Conservation (phyloP, 345 rosid genomes). For the Cardamine occulta region DNA sequence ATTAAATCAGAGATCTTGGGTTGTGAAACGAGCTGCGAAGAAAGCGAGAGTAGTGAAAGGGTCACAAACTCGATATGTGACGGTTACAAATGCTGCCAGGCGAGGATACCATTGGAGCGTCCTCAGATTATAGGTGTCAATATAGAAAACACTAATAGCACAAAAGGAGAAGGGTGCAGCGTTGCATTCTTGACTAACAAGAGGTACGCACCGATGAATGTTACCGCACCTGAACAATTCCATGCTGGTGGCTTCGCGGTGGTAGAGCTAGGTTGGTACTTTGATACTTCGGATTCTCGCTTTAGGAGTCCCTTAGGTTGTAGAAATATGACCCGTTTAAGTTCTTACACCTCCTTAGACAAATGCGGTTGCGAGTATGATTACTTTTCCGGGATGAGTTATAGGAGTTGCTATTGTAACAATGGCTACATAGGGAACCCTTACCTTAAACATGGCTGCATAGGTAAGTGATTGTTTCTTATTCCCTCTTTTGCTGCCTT, state of each 20-base stretch:
- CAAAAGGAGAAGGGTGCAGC: conserved; percentile 16
- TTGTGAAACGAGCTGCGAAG: conserved; percentile 50
- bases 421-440: conserved; percentile 52
- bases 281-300: conserved; percentile 37
- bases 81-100: conserved; percentile 55
- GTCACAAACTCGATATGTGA: conserved; percentile 39
- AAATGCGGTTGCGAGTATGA: conserved; percentile 21
- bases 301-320: conserved; percentile 31
- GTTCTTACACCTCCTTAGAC: background rate
- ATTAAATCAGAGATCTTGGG: conserved; percentile 39
- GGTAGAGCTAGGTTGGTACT: conserved; percentile 48
- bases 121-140: conserved; percentile 3
- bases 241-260: conserved; percentile 16
- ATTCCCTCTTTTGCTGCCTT: background rate
- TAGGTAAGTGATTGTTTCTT: conserved; percentile 38
- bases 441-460: conserved; percentile 43
- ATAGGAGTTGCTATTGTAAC: conserved; percentile 43
- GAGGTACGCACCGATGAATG: conserved; percentile 23
- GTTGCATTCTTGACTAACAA: conserved; percentile 39
- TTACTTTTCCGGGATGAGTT: conserved; percentile 28
- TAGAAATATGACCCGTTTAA: conserved; percentile 18
- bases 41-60: background rate
- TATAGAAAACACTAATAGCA: conserved; percentile 2
- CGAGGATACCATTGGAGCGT: conserved; percentile 32
- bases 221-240: conserved; percentile 23